Percentiles rank a stretch among this genome's conserved stretches.
Conservation (phyloP, 2,329 filamentous ascomycete genomes). For the Botryotinia globosa region DNA sequence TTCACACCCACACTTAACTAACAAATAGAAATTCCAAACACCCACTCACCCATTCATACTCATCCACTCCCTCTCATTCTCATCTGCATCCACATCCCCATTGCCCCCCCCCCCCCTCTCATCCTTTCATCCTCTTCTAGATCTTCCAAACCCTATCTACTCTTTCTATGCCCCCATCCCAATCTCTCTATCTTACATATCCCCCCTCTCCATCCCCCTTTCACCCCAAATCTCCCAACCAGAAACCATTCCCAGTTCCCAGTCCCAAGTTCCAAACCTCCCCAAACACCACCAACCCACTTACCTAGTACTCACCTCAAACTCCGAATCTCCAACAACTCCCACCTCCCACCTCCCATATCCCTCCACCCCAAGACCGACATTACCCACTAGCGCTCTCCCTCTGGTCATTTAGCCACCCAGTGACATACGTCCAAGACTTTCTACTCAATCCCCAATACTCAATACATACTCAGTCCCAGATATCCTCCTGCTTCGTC, state of each 20-base stretch:
- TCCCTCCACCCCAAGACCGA: neutral
- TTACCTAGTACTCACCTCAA: neutral
- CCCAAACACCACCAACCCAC: neutral
- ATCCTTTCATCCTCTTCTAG: neutral
- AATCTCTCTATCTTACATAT: neutral
- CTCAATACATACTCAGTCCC: neutral
- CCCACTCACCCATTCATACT: neutral
- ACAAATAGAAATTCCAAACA: neutral
- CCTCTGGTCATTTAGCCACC: neutral
- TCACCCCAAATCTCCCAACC: neutral
- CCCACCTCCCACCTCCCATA: neutral
- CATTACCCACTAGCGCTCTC: neutral
- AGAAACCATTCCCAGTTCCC: no score
- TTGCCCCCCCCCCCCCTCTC: rapidly evolving
- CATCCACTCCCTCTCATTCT: neutral
- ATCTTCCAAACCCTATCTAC: neutral
- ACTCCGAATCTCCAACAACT: no score
- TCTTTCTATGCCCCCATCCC: neutral
- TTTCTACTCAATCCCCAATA: neutral
- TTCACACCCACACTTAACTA: neutral
- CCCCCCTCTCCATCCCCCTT: neutral
- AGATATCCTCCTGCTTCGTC: neutral
- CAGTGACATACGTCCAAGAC: neutral
- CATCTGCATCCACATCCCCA: neutral
- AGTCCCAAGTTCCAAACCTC: no score